Evolutionary conservation across 176 grass and related monocot genomes (phyloP).

Genomic region (Bromus sterilis): DNA sequence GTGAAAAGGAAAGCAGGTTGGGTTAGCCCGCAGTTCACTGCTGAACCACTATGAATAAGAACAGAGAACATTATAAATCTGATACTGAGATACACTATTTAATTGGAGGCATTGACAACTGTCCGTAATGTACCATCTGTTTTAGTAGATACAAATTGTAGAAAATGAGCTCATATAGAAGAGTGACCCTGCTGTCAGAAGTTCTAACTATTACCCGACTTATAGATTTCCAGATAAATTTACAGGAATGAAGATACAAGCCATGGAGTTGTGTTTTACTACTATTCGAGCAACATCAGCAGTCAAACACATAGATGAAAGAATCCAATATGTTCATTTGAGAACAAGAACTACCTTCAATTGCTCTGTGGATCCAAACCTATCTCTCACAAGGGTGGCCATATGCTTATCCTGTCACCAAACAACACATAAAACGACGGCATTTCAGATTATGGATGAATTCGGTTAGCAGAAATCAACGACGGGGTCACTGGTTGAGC

Average conservation of each 20-base stretch:
- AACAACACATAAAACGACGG: not conserved
- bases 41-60: not conserved
- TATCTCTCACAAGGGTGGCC: constrained; percentile 77
- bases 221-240: not conserved
- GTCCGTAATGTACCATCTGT: not conserved
- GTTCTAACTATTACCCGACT: no score
- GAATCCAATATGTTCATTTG: not conserved
- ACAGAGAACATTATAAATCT: not conserved
- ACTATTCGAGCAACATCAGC: not conserved
- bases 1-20: not conserved
- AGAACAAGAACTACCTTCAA: constrained; percentile 54
- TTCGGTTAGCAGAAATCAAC: not conserved
- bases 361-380: constrained; percentile 56
- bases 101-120: not conserved
- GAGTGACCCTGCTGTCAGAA: not conserved
- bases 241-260: not conserved
- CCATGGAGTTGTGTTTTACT: not conserved
- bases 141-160: not conserved
- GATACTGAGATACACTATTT: not conserved
- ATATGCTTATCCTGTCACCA: constrained; percentile 69
- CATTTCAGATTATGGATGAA: not conserved
- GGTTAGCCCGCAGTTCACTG: not conserved
- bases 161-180: not conserved
- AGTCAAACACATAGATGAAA: not conserved
- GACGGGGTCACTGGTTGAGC: not conserved